Base-by-base conservation (phyloP, 306 rosid species). In the Abrus precatorius region DNA sequence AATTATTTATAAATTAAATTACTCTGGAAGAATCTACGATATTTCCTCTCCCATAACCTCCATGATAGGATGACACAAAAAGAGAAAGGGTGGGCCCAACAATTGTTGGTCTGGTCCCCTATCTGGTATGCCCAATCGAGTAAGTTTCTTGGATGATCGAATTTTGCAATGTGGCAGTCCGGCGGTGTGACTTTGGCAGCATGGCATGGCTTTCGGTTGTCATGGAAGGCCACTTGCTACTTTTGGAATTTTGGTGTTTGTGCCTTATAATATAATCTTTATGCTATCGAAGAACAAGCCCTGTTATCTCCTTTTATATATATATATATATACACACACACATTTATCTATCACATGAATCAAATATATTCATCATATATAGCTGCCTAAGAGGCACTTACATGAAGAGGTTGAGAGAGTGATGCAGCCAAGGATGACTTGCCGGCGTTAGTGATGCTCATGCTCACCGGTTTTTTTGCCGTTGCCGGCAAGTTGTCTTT, bases 361-460 rank as follows among this genome's bases (percentile, higher is more conserved):
- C 55, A 29, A 29, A 32, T 41, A 53, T 12, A 13, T 63, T 60
- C 59, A 40, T 44, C 72, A n/a, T 5, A 1, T 27, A 41, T 36
- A 48, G 40, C 11, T 41, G 0, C 78, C 85, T 85, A 78, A 85
- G 88, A 47, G 77, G 76, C 36, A 61, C 82, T 85, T 85, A 50
- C 86, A 78, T 85, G 84, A 79, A 69, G 82, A 74, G 84, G 82
- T 0, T 75, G 84, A 70, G 76, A 86, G 86, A 63, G 8, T 63
- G 41, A 57, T 70, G 36, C 85, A 86, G 89, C 89, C 89, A 86
- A 83, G 89, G 85, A 86, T 86, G 86, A 86, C 84, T 86, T 86
- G 89, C 89, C 86, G 89, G 77, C n/a, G 11, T 6, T 29, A n/a
- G 0, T 34, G 6, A 53, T 53, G 27, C 29, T 10, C 52, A 13